These are phyloP conservation scores for Populus ilicifolia DNA, from an alignment of 345 rosid genomes.

Conservation along the genomic window DNA sequence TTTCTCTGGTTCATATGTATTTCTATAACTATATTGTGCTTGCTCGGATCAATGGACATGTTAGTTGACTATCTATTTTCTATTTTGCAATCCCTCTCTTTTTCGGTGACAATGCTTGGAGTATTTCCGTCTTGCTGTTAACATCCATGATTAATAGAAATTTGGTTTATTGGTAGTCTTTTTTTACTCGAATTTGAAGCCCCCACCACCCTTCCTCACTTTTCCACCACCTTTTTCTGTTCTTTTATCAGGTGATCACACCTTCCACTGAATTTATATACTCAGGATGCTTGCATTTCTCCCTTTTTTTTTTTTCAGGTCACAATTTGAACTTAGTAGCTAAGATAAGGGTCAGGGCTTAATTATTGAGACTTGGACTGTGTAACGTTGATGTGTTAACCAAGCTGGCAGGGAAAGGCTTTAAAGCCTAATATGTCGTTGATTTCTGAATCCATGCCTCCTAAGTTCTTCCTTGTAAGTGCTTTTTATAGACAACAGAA, in stretches of 20 bases:
- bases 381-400: background rate
- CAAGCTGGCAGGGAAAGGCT: background rate
- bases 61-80: background rate
- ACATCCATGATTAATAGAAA: background rate
- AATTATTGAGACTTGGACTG: background rate
- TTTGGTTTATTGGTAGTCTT: background rate
- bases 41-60: background rate
- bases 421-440: background rate
- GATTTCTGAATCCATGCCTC: background rate
- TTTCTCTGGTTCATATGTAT: background rate
- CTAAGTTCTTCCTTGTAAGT: background rate
- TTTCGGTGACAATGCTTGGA: background rate
- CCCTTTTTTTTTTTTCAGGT: background rate
- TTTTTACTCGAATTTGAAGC: background rate
- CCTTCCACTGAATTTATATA: background rate
- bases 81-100: background rate
- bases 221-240: background rate
- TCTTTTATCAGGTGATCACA: background rate
- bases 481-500: background rate
- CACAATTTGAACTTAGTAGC: background rate
- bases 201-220: background rate
- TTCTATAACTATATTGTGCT: background rate
- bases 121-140: background rate
- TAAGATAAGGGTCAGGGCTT: background rate
- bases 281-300: background rate